Evolutionary conservation across 176 grass and related monocot genomes (phyloP).

Genomic region (Elaeis guineensis): DNA sequence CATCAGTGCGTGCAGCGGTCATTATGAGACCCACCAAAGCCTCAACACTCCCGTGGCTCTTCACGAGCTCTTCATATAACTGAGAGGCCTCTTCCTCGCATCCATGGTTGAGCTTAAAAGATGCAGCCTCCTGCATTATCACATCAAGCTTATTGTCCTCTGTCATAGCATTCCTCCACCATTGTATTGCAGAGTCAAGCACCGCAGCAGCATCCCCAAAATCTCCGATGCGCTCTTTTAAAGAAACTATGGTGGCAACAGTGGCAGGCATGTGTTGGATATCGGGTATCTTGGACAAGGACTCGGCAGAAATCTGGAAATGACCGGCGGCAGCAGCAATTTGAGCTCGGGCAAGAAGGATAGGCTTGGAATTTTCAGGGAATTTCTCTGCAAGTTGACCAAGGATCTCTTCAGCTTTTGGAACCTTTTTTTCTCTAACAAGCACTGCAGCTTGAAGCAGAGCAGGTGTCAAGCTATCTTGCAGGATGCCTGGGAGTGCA

Average conservation of each 20-base stretch:
- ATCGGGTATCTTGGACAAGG: conserved; percentile 55
- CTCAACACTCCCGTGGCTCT: conserved; percentile 52
- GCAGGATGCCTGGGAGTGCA: conserved; percentile 46
- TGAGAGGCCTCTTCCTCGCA: conserved; percentile 58
- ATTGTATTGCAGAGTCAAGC: conserved; percentile 61
- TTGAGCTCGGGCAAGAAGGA: conserved; percentile 70
- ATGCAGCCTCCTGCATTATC: conserved; percentile 68
- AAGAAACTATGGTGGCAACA: conserved; percentile 57
- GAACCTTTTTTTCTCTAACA: conserved; percentile 72
- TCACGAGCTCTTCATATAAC: conserved; percentile 81
- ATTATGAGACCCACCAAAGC: conserved; percentile 69
- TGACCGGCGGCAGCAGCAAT: conserved; percentile 62
- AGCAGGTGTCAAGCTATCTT: conserved; percentile 43
- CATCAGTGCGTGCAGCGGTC: conserved; percentile 58
- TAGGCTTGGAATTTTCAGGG: conserved; percentile 43
- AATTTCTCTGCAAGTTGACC: conserved; percentile 46
- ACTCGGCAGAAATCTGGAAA: conserved; percentile 64
- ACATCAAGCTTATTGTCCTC: conserved; percentile 69
- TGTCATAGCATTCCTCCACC: conserved; percentile 87
- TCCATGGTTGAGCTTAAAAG: conserved; percentile 76
- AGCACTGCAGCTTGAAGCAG: conserved; percentile 70
- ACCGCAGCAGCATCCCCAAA: conserved; percentile 39
- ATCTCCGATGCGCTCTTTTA: conserved; percentile 61
- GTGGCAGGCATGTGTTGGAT: conserved; percentile 84
- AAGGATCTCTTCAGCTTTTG: conserved; percentile 81